A percentile compares a stretch with the other conserved stretches of the same genome.
Evolutionary conservation across 306 rosid genomes (phyloP).

Genomic region (Rosa rugosa): DNA sequence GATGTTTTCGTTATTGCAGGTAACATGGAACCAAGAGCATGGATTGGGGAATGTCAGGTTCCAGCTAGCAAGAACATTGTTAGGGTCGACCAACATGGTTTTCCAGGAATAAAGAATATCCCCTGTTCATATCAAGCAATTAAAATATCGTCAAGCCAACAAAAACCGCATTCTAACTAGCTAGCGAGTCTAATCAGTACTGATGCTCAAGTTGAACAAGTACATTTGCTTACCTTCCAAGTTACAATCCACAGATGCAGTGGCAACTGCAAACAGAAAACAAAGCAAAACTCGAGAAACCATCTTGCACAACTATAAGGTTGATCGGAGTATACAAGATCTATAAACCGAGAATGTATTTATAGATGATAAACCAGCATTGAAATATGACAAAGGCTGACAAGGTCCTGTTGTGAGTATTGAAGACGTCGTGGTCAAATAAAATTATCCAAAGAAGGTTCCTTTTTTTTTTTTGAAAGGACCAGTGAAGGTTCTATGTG

Average conservation of each 20-base stretch:
- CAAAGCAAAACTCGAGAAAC: constrained; percentile 7
- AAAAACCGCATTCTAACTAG: neutral
- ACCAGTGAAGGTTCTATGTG: neutral
- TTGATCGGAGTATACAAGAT: neutral
- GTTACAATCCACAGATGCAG: constrained; percentile 34
- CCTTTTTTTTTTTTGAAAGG: no score
- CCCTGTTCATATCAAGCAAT: constrained; percentile 2
- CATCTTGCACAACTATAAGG: constrained; percentile 2
- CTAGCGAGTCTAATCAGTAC: neutral
- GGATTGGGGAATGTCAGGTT: constrained; percentile 26
- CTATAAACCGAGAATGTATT: neutral
- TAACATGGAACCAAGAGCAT: constrained; percentile 35
- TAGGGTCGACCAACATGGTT: constrained; percentile 21
- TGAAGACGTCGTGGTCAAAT: neutral
- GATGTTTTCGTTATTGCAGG: neutral
- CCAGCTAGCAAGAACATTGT: constrained; percentile 38
- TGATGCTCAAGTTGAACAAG: neutral
- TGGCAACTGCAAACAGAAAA: constrained; percentile 15
- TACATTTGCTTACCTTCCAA: constrained; percentile 15
- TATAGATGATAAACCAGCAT: neutral
- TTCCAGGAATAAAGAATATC: constrained; percentile 31
- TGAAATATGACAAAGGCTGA: neutral
- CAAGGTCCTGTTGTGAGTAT: neutral
- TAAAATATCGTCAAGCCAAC: neutral
- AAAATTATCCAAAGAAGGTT: neutral